Conservation (phyloP, 1,139 yeast species). For the Candida sp. region DNA sequence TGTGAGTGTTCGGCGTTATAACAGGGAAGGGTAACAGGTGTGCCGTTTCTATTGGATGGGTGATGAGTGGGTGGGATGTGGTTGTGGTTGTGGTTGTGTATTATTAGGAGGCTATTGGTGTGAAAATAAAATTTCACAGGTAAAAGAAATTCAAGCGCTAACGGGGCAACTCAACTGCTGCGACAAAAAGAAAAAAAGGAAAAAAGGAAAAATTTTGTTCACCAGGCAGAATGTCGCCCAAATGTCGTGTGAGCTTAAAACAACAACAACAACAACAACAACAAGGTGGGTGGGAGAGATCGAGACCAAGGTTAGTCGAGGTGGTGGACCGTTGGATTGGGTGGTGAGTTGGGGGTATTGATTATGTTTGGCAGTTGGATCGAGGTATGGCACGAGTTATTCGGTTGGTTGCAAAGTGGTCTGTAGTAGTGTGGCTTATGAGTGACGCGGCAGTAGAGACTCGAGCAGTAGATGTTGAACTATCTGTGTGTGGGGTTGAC, state of each 20-base stretch:
- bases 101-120: not conserved
- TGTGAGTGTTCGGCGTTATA: not conserved
- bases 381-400: not conserved
- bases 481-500: no score
- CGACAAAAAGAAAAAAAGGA: no score
- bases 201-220: not conserved
- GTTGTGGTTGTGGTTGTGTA: no score
- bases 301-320: not conserved
- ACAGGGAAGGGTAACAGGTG: not conserved
- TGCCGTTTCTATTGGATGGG: not conserved
- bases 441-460: no score
- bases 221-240: not conserved
- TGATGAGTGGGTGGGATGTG: no score
- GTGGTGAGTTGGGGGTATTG: not conserved
- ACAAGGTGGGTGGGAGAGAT: no score
- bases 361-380: not conserved
- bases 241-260: not conserved
- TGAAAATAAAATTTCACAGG: slow-evolving; percentile 1
- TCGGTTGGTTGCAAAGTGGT: not conserved
- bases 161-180: not conserved
- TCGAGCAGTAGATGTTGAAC: no score
- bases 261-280: not conserved
- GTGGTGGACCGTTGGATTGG: not conserved
- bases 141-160: slow-evolving; percentile 2
- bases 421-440: not conserved